Conservation (phyloP, 1,284 basidiomycete genomes). For the Cutaneotrichosporon sp. region DNA sequence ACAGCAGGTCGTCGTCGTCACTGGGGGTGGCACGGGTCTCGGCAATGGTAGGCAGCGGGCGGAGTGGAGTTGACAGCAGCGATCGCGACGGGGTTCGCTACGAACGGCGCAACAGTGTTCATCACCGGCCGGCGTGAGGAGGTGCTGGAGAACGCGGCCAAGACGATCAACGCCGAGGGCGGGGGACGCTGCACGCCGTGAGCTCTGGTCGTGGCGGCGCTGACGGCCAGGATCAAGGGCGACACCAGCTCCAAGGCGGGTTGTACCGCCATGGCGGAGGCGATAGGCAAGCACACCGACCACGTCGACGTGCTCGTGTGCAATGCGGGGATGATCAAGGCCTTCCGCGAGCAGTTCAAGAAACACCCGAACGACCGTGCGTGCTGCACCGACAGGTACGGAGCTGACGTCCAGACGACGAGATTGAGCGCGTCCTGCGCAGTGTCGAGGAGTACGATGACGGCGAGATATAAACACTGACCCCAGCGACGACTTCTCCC, state of each 20-base stretch:
- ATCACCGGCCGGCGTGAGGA: slow-evolving; percentile 44
- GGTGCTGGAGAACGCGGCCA: slow-evolving; percentile 29
- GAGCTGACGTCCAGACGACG: background rate
- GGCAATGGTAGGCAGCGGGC: too few species aligned
- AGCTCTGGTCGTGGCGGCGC: background rate
- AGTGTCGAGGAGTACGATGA: background rate
- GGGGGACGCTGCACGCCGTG: background rate
- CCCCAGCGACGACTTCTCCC: background rate
- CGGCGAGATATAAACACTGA: background rate
- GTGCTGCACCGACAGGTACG: background rate
- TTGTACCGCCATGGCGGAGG: slow-evolving; percentile 37
- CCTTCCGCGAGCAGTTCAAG: background rate
- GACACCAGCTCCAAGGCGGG: slow-evolving; percentile 28
- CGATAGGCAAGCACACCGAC: slow-evolving; percentile 32
- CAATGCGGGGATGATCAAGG: slow-evolving; percentile 22
- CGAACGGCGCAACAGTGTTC: slow-evolving; percentile 47
- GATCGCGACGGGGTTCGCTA: slow-evolving; percentile 15
- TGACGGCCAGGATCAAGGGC: background rate
- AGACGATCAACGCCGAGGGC: background rate
- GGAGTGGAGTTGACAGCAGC: too few species aligned
- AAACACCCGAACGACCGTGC: background rate
- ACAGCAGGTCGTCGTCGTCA: background rate
- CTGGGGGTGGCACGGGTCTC: too few species aligned
- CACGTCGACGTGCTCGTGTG: slow-evolving; percentile 45
- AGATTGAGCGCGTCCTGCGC: background rate